Evolutionary conservation across 2,329 filamentous ascomycete species (phyloP).

Genomic region (Aspergillus sp.): DNA sequence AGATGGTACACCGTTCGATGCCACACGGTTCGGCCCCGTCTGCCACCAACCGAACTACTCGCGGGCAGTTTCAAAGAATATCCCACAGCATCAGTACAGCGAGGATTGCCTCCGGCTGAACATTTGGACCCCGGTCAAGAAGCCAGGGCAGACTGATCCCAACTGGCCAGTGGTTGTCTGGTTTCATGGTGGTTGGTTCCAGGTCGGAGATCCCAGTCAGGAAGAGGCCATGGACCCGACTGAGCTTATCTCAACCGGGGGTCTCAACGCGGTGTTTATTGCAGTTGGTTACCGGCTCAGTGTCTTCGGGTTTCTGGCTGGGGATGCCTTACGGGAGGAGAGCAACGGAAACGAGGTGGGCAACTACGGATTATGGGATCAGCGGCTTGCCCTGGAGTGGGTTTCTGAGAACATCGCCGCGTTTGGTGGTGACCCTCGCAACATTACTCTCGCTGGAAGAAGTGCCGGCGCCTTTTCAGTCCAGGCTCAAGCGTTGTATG

Average conservation of each 20-base stretch:
- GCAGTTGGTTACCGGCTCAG: constrained; percentile 35
- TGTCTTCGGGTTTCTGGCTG: background rate
- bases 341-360: constrained; percentile 2
- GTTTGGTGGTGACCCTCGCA: constrained; percentile 16
- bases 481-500: constrained; percentile 35
- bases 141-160: constrained; percentile 6
- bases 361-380: background rate
- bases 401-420: background rate
- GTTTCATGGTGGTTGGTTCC: constrained; percentile 48
- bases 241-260: constrained; percentile 32
- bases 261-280: constrained; percentile 41
- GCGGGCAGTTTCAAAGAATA: constrained; percentile 13
- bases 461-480: constrained; percentile 46
- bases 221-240: constrained; percentile 44
- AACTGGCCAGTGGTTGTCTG: constrained; percentile 33
- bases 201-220: constrained; percentile 46
- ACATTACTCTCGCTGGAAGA: constrained; percentile 45
- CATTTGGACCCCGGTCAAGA: constrained; percentile 45
- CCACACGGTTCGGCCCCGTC: constrained; percentile 35
- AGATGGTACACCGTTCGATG: constrained; percentile 32
- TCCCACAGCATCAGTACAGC: constrained; percentile 26
- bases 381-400: constrained; percentile 4
- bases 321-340: constrained; percentile 4
- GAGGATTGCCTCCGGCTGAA: constrained; percentile 53
- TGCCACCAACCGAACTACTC: constrained; percentile 41